These are phyloP conservation scores for Dysphania ambrosioides DNA, from an alignment of 148 eudicot species.

Conservation along the genomic window DNA sequence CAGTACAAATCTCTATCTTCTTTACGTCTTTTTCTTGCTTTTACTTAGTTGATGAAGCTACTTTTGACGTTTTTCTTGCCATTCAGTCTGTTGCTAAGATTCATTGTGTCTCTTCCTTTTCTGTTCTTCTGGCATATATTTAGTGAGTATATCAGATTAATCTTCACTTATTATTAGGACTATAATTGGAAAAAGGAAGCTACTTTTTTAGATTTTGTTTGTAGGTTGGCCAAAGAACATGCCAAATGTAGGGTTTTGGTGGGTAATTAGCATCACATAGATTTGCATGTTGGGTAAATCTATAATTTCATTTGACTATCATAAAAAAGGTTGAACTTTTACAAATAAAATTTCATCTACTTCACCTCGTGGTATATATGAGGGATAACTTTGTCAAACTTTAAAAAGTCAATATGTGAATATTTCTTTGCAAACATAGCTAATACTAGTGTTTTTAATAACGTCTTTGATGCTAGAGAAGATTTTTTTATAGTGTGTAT, in stretches of 20 bases:
- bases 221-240: slow-evolving; percentile 15
- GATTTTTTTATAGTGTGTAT: no score
- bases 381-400: no score
- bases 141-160: no score
- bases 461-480: no score
- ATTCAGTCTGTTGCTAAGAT: slow-evolving; percentile 42
- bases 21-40: slow-evolving; percentile 24
- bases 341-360: no score
- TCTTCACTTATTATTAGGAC: slow-evolving; percentile 1
- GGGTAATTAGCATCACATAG: not conserved
- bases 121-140: slow-evolving; percentile 8
- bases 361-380: no score
- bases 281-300: not conserved
- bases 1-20: slow-evolving; percentile 5
- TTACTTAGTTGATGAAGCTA: not conserved
- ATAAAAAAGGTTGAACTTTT: no score
- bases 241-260: slow-evolving; percentile 1
- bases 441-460: no score
- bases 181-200: slow-evolving; percentile 1
- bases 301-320: no score
- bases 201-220: slow-evolving; percentile 12
- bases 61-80: not conserved
- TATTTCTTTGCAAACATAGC: no score
- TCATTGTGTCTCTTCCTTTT: slow-evolving; percentile 39
- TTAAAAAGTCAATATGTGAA: no score